Evolutionary conservation across 192 early-diverging fungal genomes (phyloP).

Genomic region (Coemansia sp.): DNA sequence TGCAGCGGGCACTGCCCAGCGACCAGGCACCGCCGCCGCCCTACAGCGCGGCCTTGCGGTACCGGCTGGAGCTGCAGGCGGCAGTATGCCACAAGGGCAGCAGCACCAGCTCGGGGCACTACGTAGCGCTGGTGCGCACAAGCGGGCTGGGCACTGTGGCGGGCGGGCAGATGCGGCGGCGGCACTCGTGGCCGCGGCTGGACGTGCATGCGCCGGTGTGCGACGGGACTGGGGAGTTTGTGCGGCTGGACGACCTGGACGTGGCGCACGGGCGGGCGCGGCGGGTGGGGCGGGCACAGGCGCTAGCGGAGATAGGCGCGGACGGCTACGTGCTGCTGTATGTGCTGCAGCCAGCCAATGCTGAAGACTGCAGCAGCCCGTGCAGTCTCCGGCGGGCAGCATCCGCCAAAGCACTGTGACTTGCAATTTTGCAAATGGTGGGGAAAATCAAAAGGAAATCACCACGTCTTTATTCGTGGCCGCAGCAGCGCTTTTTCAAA

Average conservation of each 20-base stretch:
- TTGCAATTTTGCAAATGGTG: not conserved
- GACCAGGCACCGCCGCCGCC: slow-evolving; percentile 28
- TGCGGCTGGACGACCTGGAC: slow-evolving; percentile 63
- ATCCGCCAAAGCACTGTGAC: slow-evolving; percentile 1
- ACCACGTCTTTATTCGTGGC: not conserved
- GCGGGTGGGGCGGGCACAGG: slow-evolving; percentile 26
- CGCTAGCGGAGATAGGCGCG: slow-evolving; percentile 49
- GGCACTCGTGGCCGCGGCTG: slow-evolving; percentile 26
- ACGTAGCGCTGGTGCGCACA: slow-evolving; percentile 15
- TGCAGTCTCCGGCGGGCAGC: slow-evolving; percentile 2
- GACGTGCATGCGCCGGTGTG: not conserved
- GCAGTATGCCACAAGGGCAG: slow-evolving; percentile 61
- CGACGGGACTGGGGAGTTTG: slow-evolving; percentile 8
- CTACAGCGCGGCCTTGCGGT: slow-evolving; percentile 33
- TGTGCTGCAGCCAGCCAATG: slow-evolving; percentile 51
- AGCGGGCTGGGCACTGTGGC: not conserved
- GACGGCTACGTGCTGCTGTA: slow-evolving; percentile 69
- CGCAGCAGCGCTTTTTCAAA: slow-evolving; percentile 6
- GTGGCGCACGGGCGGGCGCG: slow-evolving; percentile 40
- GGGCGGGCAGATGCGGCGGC: not conserved
- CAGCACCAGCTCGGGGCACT: slow-evolving; percentile 53
- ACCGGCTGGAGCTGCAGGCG: slow-evolving; percentile 55
- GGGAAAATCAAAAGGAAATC: slow-evolving; percentile 2
- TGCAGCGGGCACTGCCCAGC: not conserved
- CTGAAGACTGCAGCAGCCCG: not conserved